Evolutionary conservation across 148 eudicot genomes (phyloP).

Genomic region (Chenopodium berlandieri): DNA sequence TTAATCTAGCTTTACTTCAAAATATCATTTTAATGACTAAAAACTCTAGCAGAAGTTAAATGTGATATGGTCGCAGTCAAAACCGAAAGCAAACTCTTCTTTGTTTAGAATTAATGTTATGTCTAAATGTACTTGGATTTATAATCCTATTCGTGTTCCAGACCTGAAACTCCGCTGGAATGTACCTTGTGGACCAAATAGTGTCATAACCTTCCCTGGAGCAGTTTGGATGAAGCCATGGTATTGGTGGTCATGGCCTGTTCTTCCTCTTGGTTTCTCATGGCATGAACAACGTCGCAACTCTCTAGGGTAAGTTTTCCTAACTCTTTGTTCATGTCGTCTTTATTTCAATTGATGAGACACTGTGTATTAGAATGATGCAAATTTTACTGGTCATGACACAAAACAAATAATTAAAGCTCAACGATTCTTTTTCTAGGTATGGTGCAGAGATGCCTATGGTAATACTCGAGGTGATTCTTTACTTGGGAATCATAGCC

Average conservation of each 20-base stretch:
- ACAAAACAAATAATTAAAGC: background rate
- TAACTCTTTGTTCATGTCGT: background rate
- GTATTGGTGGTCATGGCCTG: conserved; percentile 99
- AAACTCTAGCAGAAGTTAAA: too few species aligned
- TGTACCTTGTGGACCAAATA: conserved; percentile 94
- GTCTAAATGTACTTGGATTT: too few species aligned
- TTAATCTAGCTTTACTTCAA: too few species aligned
- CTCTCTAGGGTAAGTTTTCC: conserved; percentile 64
- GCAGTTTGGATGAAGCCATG: conserved; percentile 93
- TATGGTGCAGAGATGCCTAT: conserved; percentile 72
- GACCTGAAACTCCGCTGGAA: conserved; percentile 85
- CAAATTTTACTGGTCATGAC: too few species aligned
- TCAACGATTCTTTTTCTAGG: conserved; percentile 37
- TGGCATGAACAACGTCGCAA: conserved; percentile 92
- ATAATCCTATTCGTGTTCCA: conserved; percentile 18
- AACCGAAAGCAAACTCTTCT: too few species aligned
- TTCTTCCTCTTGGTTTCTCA: conserved; percentile 80
- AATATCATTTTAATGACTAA: too few species aligned
- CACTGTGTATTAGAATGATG: too few species aligned
- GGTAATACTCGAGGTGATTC: conserved; percentile 49
- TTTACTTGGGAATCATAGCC: conserved; percentile 68
- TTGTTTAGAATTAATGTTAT: too few species aligned
- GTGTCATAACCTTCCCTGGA: conserved; percentile 92
- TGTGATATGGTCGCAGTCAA: too few species aligned
- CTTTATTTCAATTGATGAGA: background rate